These are phyloP conservation scores for Nakazawaea ishiwadae DNA, from an alignment of 805 yeast genomes.

Conservation along the genomic window DNA sequence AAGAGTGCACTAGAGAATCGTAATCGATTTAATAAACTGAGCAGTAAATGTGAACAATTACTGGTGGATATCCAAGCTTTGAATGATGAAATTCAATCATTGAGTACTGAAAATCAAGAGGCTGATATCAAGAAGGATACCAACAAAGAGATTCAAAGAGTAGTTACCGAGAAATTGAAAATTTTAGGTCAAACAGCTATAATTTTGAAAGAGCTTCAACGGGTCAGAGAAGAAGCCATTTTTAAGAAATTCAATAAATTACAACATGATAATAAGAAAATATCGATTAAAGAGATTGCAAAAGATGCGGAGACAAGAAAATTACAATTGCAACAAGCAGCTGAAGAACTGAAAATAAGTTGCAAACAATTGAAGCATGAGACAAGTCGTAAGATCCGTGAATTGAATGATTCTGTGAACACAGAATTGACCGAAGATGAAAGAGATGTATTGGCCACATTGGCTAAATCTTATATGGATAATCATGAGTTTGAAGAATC, in stretches of 20 bases:
- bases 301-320: constrained; percentile 25
- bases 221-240: constrained; percentile 21
- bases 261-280: constrained; percentile 35
- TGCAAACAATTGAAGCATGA: constrained; percentile 18
- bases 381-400: constrained; percentile 16
- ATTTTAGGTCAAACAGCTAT: constrained; percentile 19
- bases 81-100: constrained; percentile 34
- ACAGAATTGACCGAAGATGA: constrained; percentile 33
- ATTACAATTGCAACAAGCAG: constrained; percentile 18
- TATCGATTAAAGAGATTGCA: constrained; percentile 24
- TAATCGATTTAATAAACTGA: constrained; percentile 19
- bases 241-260: constrained; percentile 24
- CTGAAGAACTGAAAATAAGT: constrained; percentile 13
- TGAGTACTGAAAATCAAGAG: constrained; percentile 27
- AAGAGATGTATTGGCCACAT: constrained; percentile 34
- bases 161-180: constrained; percentile 21
- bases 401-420: constrained; percentile 30
- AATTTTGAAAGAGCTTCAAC: constrained; percentile 21
- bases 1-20: constrained; percentile 16
- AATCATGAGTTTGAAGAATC: constrained; percentile 30
- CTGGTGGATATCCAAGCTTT: constrained; percentile 27
- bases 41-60: constrained; percentile 23
- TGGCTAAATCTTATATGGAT: constrained; percentile 28
- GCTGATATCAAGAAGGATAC: constrained; percentile 3
- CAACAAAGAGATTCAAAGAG: constrained; percentile 23